Evolutionary conservation across 1,284 basidiomycete genomes (phyloP).

Genomic region (Megacollybia platyphylla): DNA sequence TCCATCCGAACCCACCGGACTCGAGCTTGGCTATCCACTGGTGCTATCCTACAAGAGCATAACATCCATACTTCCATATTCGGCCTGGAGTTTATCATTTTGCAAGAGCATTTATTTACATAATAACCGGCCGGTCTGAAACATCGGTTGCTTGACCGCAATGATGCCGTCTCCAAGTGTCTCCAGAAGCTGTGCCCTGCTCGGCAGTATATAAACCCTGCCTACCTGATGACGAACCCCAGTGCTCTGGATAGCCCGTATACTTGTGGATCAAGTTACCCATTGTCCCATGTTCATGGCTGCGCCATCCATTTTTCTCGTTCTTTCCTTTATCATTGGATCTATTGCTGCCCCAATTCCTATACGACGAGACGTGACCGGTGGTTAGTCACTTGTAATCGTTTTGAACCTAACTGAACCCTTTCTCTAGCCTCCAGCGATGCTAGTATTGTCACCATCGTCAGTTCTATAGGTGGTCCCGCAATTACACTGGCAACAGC

Average conservation of each 20-base stretch:
- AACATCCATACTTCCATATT: background rate
- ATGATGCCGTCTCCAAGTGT: background rate
- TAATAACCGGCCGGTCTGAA: background rate
- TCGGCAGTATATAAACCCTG: background rate
- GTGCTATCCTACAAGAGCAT: background rate
- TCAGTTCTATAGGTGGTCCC: background rate
- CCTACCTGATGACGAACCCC: background rate
- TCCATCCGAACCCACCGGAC: background rate
- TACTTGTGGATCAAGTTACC: slow-evolving; percentile 4
- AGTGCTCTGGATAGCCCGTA: slow-evolving; percentile 3
- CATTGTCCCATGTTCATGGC: background rate
- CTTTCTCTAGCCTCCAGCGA: background rate
- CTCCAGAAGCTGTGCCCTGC: background rate
- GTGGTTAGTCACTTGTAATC: background rate
- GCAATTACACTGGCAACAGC: slow-evolving; percentile 1
- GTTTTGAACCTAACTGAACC: background rate
- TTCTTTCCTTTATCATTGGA: background rate
- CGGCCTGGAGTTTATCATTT: background rate
- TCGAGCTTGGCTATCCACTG: background rate
- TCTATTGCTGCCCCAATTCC: background rate
- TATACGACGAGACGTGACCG: background rate
- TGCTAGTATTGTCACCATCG: background rate
- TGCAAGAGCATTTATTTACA: background rate
- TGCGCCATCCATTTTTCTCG: background rate
- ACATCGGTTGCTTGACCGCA: background rate